Evolutionary conservation across 345 rosid genomes (phyloP).

Genomic region (Mercurialis annua): DNA sequence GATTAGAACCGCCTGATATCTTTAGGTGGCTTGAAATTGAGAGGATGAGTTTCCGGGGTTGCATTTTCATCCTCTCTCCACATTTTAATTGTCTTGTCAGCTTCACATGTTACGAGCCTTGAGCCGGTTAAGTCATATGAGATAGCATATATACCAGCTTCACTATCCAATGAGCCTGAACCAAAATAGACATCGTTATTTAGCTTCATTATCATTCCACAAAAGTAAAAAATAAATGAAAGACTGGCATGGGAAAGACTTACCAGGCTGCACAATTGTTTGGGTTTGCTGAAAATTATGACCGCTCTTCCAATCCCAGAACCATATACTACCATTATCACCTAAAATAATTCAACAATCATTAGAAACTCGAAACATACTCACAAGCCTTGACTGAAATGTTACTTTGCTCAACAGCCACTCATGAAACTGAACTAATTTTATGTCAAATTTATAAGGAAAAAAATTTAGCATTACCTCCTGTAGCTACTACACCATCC

Average conservation of each 20-base stretch:
- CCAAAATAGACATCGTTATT: not conserved
- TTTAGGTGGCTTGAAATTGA: conserved; percentile 95
- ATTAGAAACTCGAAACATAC: not conserved
- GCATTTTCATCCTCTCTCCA: conserved; percentile 98
- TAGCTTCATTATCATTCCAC: not conserved
- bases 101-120: conserved; percentile 83
- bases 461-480: conserved; percentile 57
- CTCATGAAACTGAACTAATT: not conserved
- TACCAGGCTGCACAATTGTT: conserved; percentile 96
- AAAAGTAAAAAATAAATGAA: not conserved
- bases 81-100: conserved; percentile 96
- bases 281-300: conserved; percentile 95
- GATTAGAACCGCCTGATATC: conserved; percentile 88
- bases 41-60: conserved; percentile 88
- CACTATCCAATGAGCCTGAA: conserved; percentile 95
- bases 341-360: conserved; percentile 39
- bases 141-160: conserved; percentile 91
- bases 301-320: conserved; percentile 99
- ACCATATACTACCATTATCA: conserved; percentile 98
- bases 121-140: conserved; percentile 80
- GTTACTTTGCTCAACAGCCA: not conserved
- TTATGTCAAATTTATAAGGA: not conserved
- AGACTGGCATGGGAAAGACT: not conserved
- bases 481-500: conserved; percentile 95
- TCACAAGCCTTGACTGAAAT: not conserved